Evolutionary conservation across 768 basidiomycete species (phyloP), one percentile per base, ranked within the genome.

Genomic region (Hygrophorus russula): DNA sequence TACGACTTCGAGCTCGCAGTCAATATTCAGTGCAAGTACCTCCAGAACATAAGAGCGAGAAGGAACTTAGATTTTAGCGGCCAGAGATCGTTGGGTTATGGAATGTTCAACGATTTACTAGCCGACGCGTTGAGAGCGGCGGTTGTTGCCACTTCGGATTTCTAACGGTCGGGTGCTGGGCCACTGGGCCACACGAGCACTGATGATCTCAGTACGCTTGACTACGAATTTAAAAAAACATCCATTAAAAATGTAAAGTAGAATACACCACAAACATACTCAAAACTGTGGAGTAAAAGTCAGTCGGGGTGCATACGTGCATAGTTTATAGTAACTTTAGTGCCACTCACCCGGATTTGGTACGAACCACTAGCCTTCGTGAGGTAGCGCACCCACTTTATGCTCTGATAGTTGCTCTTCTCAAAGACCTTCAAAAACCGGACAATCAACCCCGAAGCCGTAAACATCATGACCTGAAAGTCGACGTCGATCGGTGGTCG

Each of bases 391-490:
- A 94, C 92, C 92, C 92, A 94, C 61, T 94, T 94, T 46, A 96
- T 79, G 51, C 89, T 92, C 50, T 91, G 80, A 57, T 98, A 98
- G 50, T 80, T 88, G 59, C 74, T 78, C 73, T 90, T 96, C 69
- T 98, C 96, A 52, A 97, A 98, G 13, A 99, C 94, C 61, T 97
- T 98, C 56, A 99, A 65, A 73, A 97, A 99, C 42, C 94, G 77
- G 34, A 99, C 96, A 40, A 94, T 84, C 54, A 99, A 61, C 1
- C 96, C 96, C 9, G 94, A 97, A 9, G 96, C 74, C 0, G 96
- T 98, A 63, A 98, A 90, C 96, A 99, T 99, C 52, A 99, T 71
- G 45, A 99, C 96, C 66, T 93, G 91, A 65, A 99, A 99, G 61
- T 99, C 96, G 49, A 98, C 82, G 52, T 94, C 89, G 56, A 99